Conservation (phyloP, 1,284 basidiomycete species). For the Abortiporus biennis region DNA sequence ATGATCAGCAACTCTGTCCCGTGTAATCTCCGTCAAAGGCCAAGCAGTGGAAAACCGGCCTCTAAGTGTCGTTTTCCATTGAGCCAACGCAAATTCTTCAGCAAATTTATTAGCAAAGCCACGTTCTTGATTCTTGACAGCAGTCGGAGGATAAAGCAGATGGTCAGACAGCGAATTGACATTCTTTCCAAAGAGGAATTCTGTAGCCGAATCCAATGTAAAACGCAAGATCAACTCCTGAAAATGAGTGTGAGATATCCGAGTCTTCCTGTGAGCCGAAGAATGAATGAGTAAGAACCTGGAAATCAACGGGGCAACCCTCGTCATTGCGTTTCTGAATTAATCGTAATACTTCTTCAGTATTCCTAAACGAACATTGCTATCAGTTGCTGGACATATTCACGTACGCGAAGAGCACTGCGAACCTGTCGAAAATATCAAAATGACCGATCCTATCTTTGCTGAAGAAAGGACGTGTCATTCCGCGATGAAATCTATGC, state of each 20-base stretch:
- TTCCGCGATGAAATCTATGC: slow-evolving; percentile 51
- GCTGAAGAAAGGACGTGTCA: slow-evolving; percentile 68
- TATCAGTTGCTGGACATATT: slow-evolving; percentile 32
- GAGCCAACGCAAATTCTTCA: slow-evolving; percentile 54
- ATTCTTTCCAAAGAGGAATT: slow-evolving; percentile 62
- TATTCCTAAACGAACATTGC: slow-evolving; percentile 40
- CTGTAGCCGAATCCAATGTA: slow-evolving; percentile 63
- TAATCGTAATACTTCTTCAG: not conserved
- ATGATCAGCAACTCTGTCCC: slow-evolving; percentile 49
- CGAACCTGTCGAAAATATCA: slow-evolving; percentile 55
- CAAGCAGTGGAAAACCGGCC: slow-evolving; percentile 52
- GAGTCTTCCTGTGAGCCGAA: not conserved
- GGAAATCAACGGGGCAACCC: not conserved
- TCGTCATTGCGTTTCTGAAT: not conserved
- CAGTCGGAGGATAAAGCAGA: not conserved
- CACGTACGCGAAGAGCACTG: slow-evolving; percentile 40
- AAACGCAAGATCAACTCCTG: slow-evolving; percentile 69
- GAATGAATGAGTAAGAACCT: not conserved
- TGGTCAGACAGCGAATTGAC: slow-evolving; percentile 23
- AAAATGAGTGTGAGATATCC: not conserved
- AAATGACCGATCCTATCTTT: slow-evolving; percentile 67
- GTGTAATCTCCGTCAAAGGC: slow-evolving; percentile 60
- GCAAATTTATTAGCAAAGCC: slow-evolving; percentile 32
- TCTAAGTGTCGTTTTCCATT: slow-evolving; percentile 47
- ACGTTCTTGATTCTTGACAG: not conserved